phyloP scores from a whole-genome alignment of 73 alveolate genomes.

The Uronychia setigera region DNA sequence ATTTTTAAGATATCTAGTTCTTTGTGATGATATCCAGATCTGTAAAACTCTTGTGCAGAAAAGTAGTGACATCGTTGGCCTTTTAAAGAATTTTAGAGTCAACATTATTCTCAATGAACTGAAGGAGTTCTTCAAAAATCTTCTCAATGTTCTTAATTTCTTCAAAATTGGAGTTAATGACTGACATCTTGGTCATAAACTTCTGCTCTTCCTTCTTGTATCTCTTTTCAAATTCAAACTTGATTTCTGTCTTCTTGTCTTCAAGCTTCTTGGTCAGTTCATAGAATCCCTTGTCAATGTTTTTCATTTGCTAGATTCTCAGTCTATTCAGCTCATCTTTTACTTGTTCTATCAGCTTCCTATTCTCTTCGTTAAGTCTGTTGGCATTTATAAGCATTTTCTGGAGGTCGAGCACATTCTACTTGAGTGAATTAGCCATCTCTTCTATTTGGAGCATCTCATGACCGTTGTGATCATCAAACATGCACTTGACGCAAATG shows the following conservation, averaged over 20 bases:
- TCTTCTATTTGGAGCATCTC: constrained; percentile 74
- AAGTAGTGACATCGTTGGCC: constrained; percentile 73
- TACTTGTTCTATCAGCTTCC: constrained; percentile 60
- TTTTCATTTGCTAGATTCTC: constrained; percentile 62
- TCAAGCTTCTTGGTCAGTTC: constrained; percentile 66
- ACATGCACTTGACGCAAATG: constrained; percentile 79
- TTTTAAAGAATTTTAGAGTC: constrained; percentile 59
- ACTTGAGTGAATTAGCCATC: constrained; percentile 66
- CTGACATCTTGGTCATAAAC: constrained; percentile 49
- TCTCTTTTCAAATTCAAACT: constrained; percentile 60
- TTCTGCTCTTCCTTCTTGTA: constrained; percentile 69
- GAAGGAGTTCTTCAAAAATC: constrained; percentile 55
- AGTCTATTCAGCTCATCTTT: constrained; percentile 73
- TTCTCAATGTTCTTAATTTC: constrained; percentile 64
- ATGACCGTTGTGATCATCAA: constrained; percentile 88
- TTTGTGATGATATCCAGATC: constrained; percentile 66
- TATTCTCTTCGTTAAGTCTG: constrained; percentile 75
- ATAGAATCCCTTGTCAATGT: constrained; percentile 69
- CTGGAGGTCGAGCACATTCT: constrained; percentile 75
- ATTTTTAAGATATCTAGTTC: constrained; percentile 61
- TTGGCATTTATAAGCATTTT: constrained; percentile 76
- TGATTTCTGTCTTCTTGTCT: constrained; percentile 68
- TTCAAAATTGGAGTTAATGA: constrained; percentile 38
- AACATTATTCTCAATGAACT: constrained; percentile 53
- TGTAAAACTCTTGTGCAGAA: constrained; percentile 68